phyloP scores from a whole-genome alignment of 2,329 filamentous ascomycete genomes.

The Nigrospora oryzae region DNA sequence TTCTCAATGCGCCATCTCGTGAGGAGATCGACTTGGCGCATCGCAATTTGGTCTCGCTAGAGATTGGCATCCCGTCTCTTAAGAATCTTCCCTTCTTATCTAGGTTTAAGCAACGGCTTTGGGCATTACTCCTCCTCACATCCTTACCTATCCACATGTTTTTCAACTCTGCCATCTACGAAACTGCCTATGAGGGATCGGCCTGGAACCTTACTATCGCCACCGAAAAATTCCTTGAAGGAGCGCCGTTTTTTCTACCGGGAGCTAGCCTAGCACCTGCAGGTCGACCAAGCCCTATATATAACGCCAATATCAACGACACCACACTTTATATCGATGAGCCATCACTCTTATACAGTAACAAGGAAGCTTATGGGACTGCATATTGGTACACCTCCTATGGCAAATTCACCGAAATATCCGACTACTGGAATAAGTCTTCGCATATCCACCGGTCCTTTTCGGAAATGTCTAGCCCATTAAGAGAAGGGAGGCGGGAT shows the following conservation, averaged over 20 bases:
- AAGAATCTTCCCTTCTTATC: slow-evolving; percentile 18
- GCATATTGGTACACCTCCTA: not conserved
- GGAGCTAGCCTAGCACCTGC: not conserved
- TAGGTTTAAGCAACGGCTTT: not conserved
- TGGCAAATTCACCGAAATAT: not conserved
- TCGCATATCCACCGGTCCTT: not conserved
- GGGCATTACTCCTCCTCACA: not conserved
- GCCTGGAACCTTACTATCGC: not conserved
- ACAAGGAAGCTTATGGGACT: no score
- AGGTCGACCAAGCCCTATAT: not conserved
- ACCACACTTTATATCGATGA: no score
- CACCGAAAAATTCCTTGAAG: not conserved
- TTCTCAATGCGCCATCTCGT: slow-evolving; percentile 3
- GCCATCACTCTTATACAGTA: no score
- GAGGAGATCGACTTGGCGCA: slow-evolving; percentile 28
- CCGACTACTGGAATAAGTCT: not conserved
- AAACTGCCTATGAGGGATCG: not conserved
- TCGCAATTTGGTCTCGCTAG: slow-evolving; percentile 23
- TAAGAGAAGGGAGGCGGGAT: not conserved
- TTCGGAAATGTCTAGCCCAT: not conserved
- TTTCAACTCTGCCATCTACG: not conserved
- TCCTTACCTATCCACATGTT: not conserved
- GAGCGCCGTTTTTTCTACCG: not conserved
- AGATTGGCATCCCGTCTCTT: slow-evolving; percentile 29
- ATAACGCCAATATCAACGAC: not conserved